A percentile compares a stretch with the other conserved stretches of the same genome.
Conservation (phyloP, 306 rosid genomes). For the Citrullus mucosospermus region DNA sequence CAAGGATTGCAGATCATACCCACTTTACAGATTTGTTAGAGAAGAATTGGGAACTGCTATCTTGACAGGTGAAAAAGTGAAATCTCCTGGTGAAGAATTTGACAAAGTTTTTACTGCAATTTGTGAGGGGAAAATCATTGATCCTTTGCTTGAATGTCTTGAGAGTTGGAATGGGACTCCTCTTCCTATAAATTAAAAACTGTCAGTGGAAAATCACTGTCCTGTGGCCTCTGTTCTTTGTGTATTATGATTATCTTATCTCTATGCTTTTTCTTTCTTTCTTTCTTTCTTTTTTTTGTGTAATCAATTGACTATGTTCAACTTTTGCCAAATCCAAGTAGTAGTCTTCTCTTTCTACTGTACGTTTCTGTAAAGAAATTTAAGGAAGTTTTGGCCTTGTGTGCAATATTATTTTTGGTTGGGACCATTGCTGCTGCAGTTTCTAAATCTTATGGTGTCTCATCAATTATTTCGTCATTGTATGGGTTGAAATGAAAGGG, state of each 20-base stretch:
- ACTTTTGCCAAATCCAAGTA: background rate
- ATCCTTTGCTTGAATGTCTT: conserved; percentile 16
- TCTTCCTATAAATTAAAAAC: background rate
- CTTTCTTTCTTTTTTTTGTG: no score
- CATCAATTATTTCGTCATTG: background rate
- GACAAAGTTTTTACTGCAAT: conserved; percentile 42
- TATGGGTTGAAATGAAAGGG: background rate
- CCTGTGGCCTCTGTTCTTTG: background rate
- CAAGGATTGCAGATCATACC: conserved; percentile 34
- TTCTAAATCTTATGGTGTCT: background rate
- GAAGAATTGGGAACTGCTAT: conserved; percentile 21
- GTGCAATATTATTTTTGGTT: background rate
- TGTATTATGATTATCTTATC: background rate
- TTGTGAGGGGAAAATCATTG: conserved; percentile 27
- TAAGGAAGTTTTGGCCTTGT: background rate
- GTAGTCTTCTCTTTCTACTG: background rate
- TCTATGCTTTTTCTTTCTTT: no score
- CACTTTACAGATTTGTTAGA: conserved; percentile 14
- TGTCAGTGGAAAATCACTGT: background rate
- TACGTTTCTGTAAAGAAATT: background rate
- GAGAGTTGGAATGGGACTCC: background rate
- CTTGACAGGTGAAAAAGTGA: conserved; percentile 31
- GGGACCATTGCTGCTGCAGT: background rate
- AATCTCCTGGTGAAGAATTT: conserved; percentile 44
- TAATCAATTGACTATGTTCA: background rate